Base-by-base conservation (phyloP, 129 eudicot genomes). In the Flaveria ramosissima region DNA sequence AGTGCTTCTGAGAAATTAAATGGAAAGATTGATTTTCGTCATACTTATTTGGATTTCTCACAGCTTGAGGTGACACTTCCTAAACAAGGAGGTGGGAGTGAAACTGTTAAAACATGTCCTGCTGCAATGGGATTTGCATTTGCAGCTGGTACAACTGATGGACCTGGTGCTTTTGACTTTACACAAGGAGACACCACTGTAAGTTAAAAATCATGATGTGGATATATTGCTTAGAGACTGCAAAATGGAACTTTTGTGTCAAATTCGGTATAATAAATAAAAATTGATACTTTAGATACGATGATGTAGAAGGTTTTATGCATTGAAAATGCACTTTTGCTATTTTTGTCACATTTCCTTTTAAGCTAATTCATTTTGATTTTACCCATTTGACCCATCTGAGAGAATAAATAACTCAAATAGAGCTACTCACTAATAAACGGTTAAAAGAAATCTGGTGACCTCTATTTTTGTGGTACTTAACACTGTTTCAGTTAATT, bases 61-160 rank as follows among this genome's bases (percentile, higher is more conserved):
- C 79, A 89, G 41, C 90, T 91, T 78, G 88, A 87, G 81, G 97
- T 95, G 67, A 89, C 92, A 14, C 59, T 89, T 77, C 83, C 87
- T 27, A 86, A 85, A 81, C 82, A 85, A 57, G 92, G 89, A 53
- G 97, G 93, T 36, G 90, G 88, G 41, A 83, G 67, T 70, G 81
- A 88, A 43, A 83, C 66, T 30, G 94, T 91, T 45, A 88, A 86
- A 82, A 95, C 99, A 27, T 95, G 99, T 80, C 99, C 99, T 50
- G 99, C 99, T 65, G 96, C 99, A 48, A 87, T 95, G 99, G 99
- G 99, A 19, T 95, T 95, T 80, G 99, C 90, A 56, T 95, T 95
- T 89, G 99, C 97, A 60, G 99, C 99, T 61, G 99, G 99, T 78
- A 95, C 99, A 41, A 95, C 99, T 19, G 99, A 95, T 82, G 99